phyloP scores from a whole-genome alignment of 768 basidiomycete genomes.

The Podaxis sp. region DNA sequence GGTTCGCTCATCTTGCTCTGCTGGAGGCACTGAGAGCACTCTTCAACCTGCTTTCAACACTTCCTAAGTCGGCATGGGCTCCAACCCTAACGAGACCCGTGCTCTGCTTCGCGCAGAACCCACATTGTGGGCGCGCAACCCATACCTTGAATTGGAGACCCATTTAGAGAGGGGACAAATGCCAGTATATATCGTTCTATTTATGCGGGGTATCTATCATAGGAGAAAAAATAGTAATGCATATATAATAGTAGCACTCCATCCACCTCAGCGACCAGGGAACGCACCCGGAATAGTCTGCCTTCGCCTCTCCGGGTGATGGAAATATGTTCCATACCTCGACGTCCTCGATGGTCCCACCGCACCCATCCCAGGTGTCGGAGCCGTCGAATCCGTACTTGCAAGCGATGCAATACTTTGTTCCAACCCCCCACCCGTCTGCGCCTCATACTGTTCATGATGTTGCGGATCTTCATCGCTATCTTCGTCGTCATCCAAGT shows the following conservation, averaged over 20 bases:
- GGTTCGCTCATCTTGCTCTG: too few relatives aligned
- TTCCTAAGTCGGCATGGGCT: too few relatives aligned
- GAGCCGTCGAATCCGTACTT: slow-evolving; percentile 20
- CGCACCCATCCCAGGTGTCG: slow-evolving; percentile 15
- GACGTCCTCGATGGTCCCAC: slow-evolving; percentile 44
- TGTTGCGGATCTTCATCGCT: slow-evolving; percentile 39
- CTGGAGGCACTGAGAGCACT: too few relatives aligned
- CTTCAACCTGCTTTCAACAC: too few relatives aligned
- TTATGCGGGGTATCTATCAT: background rate
- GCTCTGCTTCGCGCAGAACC: too few relatives aligned
- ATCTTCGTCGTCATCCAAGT: slow-evolving; percentile 44
- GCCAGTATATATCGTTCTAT: too few relatives aligned
- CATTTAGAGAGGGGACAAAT: too few relatives aligned
- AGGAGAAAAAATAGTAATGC: background rate
- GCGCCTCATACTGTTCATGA: background rate
- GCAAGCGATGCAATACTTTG: slow-evolving; percentile 28
- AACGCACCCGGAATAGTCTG: slow-evolving; percentile 64
- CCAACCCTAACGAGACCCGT: too few relatives aligned
- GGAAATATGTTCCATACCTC: slow-evolving; percentile 79
- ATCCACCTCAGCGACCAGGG: slow-evolving; percentile 28
- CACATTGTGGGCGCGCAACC: too few relatives aligned
- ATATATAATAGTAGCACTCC: background rate
- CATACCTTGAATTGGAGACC: too few relatives aligned
- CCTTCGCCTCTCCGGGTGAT: slow-evolving; percentile 76
- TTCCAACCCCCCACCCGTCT: slow-evolving; percentile 24